A percentile compares a stretch with the other conserved stretches of the same genome.
Evolutionary conservation across 306 rosid genomes (phyloP).

Genomic region (Benincasa hispida): DNA sequence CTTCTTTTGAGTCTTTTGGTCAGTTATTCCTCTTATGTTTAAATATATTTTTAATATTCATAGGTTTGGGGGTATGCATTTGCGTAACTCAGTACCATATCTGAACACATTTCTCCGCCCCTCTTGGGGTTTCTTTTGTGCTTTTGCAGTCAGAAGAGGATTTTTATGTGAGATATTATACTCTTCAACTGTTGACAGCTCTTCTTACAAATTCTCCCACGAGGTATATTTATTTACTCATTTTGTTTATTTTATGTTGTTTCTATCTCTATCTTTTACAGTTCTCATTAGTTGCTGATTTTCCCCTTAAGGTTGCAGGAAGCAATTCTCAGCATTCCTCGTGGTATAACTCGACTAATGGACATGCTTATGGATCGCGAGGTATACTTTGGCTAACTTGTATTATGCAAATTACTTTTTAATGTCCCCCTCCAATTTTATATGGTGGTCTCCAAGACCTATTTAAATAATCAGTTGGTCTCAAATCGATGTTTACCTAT

Average conservation of each 20-base stretch:
- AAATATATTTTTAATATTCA: neutral
- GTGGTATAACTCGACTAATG: conserved; percentile 86
- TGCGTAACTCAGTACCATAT: neutral
- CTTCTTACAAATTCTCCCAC: conserved; percentile 77
- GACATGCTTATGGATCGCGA: conserved; percentile 99
- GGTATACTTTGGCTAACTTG: conserved; percentile 40
- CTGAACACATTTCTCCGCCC: neutral
- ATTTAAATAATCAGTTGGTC: neutral
- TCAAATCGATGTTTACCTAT: neutral
- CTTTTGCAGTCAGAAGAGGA: conserved; percentile 79
- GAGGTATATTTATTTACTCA: conserved; percentile 30
- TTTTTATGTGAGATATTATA: conserved; percentile 86
- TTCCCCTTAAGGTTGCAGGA: conserved; percentile 74
- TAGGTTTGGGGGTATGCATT: neutral
- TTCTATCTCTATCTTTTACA: neutral
- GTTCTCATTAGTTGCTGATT: conserved; percentile 18
- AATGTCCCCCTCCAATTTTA: neutral
- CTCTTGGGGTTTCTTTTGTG: conserved; percentile 4
- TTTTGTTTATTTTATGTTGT: neutral
- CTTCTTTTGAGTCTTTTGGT: conserved; percentile 90
- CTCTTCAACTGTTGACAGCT: conserved; percentile 84
- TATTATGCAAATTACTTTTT: no score
- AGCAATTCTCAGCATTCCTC: conserved; percentile 83
- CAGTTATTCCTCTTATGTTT: conserved; percentile 19
- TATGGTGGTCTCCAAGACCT: neutral